Percentiles rank a stretch among this genome's conserved stretches.
These are phyloP conservation scores for Aspergillus sergii DNA, from an alignment of 2,329 filamentous ascomycete species.

Conservation along the genomic window DNA sequence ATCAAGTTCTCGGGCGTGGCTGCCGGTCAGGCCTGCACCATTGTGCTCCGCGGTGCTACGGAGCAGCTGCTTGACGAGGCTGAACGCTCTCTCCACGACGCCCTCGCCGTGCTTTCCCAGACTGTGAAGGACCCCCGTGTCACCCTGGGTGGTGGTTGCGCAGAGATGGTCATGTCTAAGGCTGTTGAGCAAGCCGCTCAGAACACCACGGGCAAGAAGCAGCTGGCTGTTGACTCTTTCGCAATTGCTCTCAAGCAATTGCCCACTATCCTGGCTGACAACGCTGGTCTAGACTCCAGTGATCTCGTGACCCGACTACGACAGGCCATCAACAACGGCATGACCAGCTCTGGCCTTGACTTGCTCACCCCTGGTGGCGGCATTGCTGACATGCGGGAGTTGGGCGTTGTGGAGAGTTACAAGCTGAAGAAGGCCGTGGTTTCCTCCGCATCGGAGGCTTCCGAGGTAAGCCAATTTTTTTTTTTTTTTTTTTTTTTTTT, in stretches of 20 bases:
- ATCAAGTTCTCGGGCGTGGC: constrained; percentile 98
- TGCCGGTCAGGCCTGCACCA: constrained; percentile 91
- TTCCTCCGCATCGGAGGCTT: constrained; percentile 91
- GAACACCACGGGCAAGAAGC: constrained; percentile 95
- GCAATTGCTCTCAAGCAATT: constrained; percentile 87
- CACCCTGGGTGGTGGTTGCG: constrained; percentile 91
- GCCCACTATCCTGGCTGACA: constrained; percentile 95
- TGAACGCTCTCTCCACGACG: constrained; percentile 93
- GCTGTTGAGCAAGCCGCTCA: constrained; percentile 92
- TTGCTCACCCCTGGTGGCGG: constrained; percentile 86
- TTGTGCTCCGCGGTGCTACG: constrained; percentile 92
- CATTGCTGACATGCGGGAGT: constrained; percentile 91
- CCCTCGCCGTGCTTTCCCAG: constrained; percentile 92
- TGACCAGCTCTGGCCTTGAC: constrained; percentile 90
- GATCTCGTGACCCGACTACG: constrained; percentile 89
- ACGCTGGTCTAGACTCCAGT: constrained; percentile 92
- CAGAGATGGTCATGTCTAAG: constrained; percentile 99
- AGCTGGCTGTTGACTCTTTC: constrained; percentile 88
- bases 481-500: no score
- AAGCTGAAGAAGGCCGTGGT: constrained; percentile 99
- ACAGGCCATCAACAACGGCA: constrained; percentile 91
- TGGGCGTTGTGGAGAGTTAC: constrained; percentile 96
- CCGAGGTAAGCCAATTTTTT: constrained; percentile 68
- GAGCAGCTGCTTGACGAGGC: constrained; percentile 97
- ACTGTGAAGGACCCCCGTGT: constrained; percentile 93